These are phyloP conservation scores for Lepraria neglecta DNA, from an alignment of 495 filamentous ascomycete species.

Conservation along the genomic window DNA sequence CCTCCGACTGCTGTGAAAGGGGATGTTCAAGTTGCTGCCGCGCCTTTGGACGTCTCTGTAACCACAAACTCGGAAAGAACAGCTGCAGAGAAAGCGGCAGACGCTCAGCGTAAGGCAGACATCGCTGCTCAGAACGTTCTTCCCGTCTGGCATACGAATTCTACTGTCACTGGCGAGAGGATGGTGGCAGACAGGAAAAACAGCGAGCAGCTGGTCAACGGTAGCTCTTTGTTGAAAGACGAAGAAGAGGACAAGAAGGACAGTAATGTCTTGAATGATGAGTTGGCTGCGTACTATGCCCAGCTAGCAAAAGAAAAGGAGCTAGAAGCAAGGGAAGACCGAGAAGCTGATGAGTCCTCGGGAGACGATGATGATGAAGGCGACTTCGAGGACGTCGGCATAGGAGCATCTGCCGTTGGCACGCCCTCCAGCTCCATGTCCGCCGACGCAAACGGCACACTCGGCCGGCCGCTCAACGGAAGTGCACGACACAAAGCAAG, in stretches of 20 bases:
- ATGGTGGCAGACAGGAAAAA: slow-evolving; percentile 31
- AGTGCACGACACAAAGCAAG: slow-evolving; percentile 18
- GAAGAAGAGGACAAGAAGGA: slow-evolving; percentile 52
- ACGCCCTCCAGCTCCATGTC: slow-evolving; percentile 27
- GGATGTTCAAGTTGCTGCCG: slow-evolving; percentile 56
- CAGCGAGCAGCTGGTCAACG: slow-evolving; percentile 31
- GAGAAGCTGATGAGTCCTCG: slow-evolving; percentile 37
- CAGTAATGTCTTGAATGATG: slow-evolving; percentile 41
- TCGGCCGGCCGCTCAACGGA: slow-evolving; percentile 32
- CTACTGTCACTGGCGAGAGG: slow-evolving; percentile 57
- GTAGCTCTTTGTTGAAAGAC: slow-evolving; percentile 34
- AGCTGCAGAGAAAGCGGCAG: slow-evolving; percentile 67
- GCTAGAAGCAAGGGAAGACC: slow-evolving; percentile 41
- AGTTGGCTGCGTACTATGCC: slow-evolving; percentile 47
- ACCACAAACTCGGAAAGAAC: slow-evolving; percentile 66
- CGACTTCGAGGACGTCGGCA: slow-evolving; percentile 44
- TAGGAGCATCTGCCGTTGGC: slow-evolving; percentile 3
- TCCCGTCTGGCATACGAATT: slow-evolving; percentile 83
- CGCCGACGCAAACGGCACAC: neutral
- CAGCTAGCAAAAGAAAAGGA: slow-evolving; percentile 47
- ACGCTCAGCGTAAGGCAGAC: slow-evolving; percentile 63
- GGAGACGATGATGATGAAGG: slow-evolving; percentile 44
- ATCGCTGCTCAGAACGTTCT: slow-evolving; percentile 77
- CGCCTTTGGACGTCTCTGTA: slow-evolving; percentile 71
- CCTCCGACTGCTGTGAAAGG: slow-evolving; percentile 67